These are phyloP conservation scores for Caryopteris hybrid DNA, from an alignment of 305 asterid genomes.

Conservation along the genomic window DNA sequence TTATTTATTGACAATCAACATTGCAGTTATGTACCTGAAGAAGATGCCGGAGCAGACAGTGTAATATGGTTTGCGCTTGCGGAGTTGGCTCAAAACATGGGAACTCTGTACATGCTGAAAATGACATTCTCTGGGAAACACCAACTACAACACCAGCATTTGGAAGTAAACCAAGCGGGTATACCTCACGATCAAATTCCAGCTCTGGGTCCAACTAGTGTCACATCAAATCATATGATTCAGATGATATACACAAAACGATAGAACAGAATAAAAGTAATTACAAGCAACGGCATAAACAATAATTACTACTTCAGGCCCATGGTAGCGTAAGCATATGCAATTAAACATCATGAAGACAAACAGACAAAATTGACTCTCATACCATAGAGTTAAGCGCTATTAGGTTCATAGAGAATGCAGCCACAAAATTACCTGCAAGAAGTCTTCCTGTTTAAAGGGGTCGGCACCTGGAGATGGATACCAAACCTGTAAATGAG, in stretches of 20 bases:
- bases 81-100: conserved; percentile 99
- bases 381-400: neutral
- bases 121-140: conserved; percentile 97
- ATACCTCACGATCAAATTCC: conserved; percentile 99
- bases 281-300: conserved; percentile 6
- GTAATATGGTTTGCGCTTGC: conserved; percentile 98
- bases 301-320: neutral
- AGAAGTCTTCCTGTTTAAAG: conserved; percentile 96
- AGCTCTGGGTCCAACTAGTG: conserved; percentile 96
- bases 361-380: neutral
- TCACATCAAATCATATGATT: conserved; percentile 30
- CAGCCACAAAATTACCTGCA: conserved; percentile 60
- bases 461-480: conserved; percentile 92
- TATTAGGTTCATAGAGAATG: conserved; percentile 10
- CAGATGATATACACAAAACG: conserved; percentile 18
- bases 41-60: conserved; percentile 96
- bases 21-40: conserved; percentile 67
- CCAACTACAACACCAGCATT: conserved; percentile 98
- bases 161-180: conserved; percentile 97
- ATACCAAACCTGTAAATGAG: conserved; percentile 95
- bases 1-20: conserved; percentile 7
- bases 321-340: conserved; percentile 2
- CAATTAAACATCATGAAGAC: conserved; percentile 11
- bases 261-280: neutral
- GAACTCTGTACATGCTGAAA: conserved; percentile 98